Evolutionary conservation across 768 basidiomycete genomes (phyloP), one percentile per base, ranked within the genome.

Genomic region (Suillus occidentalis): DNA sequence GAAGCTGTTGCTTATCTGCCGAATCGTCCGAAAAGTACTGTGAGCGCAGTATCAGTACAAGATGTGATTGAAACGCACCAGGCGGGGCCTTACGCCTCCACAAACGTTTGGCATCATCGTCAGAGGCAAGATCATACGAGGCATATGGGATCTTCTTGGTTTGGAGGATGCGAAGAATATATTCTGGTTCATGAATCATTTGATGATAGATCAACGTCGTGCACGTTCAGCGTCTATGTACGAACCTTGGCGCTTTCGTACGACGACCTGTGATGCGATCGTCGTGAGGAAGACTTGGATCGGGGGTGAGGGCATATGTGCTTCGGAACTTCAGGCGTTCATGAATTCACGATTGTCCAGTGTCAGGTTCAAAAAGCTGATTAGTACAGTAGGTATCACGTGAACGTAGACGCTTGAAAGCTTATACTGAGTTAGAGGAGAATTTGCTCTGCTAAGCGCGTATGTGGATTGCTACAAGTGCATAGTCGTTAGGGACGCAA

Each of bases 281-380:
- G 94, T 95, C n/a, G 94, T 95, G 62, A 94, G 83, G 75, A 92
- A 94, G 47, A 78, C 73, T 70, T 90, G 86, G 65, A 95, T 89
- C 9, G 93, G 93, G 7, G 93, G 93, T n/a, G 92, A 86, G 61
- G 88, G 82, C 90, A 91, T 92, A 14, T 28, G 58, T 59, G 40
- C 20, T 43, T 59, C 13, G 28, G 28, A 7, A 13, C 20, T 55
- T 55, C 31, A 55, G 34, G 53, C 34, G 53, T 55, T 55, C 52
- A n/a, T 34, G 18, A 55, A 18, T 20, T 55, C 53, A 55, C 53
- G 53, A 20, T n/a, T n/a, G 28, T 20, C 20, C 31, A n/a, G n/a
- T n/a, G n/a, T n/a, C n/a, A 34, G 20, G 53, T 55, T 34, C 53
- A 55, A 34, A n/a, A 14, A 34, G 31, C 10, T 34, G 20, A 34